Evolutionary conservation across 2,329 filamentous ascomycete species (phyloP).

Genomic region (Cryphonectria parasitica): DNA sequence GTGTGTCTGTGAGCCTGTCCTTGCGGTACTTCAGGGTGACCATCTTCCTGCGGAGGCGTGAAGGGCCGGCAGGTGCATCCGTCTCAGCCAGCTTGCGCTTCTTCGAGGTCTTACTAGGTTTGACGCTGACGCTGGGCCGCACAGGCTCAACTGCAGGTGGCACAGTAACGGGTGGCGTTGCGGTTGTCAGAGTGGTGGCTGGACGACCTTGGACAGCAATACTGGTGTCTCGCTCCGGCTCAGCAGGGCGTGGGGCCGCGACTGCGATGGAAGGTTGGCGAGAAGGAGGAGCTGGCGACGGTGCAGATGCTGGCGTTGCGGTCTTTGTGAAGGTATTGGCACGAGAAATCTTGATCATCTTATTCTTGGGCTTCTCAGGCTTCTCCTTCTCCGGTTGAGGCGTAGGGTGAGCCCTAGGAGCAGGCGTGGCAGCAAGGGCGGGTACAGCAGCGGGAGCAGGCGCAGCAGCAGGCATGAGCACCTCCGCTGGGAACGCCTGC

Average conservation of each 20-base stretch:
- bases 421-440: background rate
- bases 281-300: constrained; percentile 8
- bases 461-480: background rate
- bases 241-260: constrained; percentile 9
- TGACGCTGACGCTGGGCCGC: constrained; percentile 17
- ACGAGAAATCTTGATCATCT: constrained; percentile 35
- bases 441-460: constrained; percentile 5
- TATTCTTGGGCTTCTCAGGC: constrained; percentile 37
- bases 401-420: constrained; percentile 31
- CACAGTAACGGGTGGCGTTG: constrained; percentile 13
- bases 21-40: constrained; percentile 20
- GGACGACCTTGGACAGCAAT: constrained; percentile 28
- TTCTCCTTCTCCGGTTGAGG: constrained; percentile 33
- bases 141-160: constrained; percentile 14
- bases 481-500: constrained; percentile 25
- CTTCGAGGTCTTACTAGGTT: constrained; percentile 22
- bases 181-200: constrained; percentile 13
- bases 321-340: constrained; percentile 18
- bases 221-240: constrained; percentile 23
- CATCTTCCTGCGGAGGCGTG: constrained; percentile 13
- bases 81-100: constrained; percentile 28
- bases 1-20: constrained; percentile 8
- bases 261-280: constrained; percentile 28
- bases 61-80: constrained; percentile 14
- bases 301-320: constrained; percentile 16